Base-by-base conservation (phyloP, 2,329 filamentous ascomycete genomes). In the Pezicula radicicola region DNA sequence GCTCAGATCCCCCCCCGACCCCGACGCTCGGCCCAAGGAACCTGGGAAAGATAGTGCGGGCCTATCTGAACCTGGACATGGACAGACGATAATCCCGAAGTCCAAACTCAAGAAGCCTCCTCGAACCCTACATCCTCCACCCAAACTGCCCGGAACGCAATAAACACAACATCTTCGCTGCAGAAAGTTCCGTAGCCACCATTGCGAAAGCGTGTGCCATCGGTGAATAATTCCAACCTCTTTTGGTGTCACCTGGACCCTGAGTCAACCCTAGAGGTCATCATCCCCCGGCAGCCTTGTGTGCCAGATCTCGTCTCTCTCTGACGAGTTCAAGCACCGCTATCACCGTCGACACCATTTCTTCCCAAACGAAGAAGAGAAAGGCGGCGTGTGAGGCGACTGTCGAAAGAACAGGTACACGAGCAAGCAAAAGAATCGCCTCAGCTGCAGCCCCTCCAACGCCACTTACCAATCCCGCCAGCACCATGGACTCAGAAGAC, bases 401-500 rank as follows among this genome's bases (percentile, higher is more conserved):
- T 60, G 54, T 55, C 52, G 58, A 70, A 62, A 66, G 69, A 55
- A 52, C 60, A 57, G 52, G 63, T 57, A 57, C 55, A 57, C 58
- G 64, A 66, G 57, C 62, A 52, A 64, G 52, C 56, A 64, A 67
- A 55, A 60, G 62, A 58, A 60, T 67, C 54, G 70, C 65, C 58
- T 68, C 70, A 61, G 68, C 68, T 61, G 63, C 63, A 50, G 66
- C 69, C 39, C 83, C 84, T 19, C 80, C 80, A 15, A 82, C 81
- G 5, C 79, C 81, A 27, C 70, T 79, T 53, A 85, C 81, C 46
- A 74, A 69, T n/a, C 66, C 67, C 19, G 77, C 73, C 48, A 75
- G 75, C 69, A 81, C 76, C 58, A 97, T 97, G 92, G 91, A 96
- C 74, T 97, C 92, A 8, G 93, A 97, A 63, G 91, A 97, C 66